Evolutionary conservation across 2,329 filamentous ascomycete genomes (phyloP), one percentile per base, ranked within the genome.

Genomic region (Aulographum hederae): DNA sequence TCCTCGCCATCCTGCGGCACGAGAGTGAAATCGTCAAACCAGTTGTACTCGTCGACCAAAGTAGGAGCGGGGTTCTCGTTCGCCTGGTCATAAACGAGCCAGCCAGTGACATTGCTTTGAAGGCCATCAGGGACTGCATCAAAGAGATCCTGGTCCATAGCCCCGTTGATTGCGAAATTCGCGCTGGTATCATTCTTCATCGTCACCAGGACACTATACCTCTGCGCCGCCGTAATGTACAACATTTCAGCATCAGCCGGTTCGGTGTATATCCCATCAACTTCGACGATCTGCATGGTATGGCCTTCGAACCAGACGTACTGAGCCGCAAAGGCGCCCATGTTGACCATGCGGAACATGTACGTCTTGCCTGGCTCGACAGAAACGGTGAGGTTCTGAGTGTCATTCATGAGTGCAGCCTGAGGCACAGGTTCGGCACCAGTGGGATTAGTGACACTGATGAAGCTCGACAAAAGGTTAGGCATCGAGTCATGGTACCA

Each of bases 11-110:
- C 80, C 33, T 67, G 61, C 0, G 84, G 78, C 1, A 75, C 61
- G 0, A 92, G 64, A 0, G 54, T 62, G 39, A 78, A 70, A 46
- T 92, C 84, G 42, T 93, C 80, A 35, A 77, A 73, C 2, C 73
- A 65, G 16, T 73, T 54, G 30, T 81, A 71, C 10, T 67, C 63
- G 28, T 74, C 61, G 3, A 84, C 46, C 0, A 61, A 36, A 0
- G 65, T 60, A 1, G 79, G 58, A 0, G 58, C 46, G 4, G 59
- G 62, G 28, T 60, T 51, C 0, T 52, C 47, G 30, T 61, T 58
- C 0, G 45, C 39, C 3, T 60, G 51, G 34, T 71, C 58, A 36
- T 72, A 73, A 1, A 68, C 54, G 2, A 73, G 53, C 60, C 58
- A 8, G 6, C 60, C 60, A 1, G 64, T 67, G 1, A 63, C 63